Percentiles rank a stretch among this genome's conserved stretches.
phyloP scores from a whole-genome alignment of 495 filamentous ascomycete genomes.

The Podospora australis region DNA sequence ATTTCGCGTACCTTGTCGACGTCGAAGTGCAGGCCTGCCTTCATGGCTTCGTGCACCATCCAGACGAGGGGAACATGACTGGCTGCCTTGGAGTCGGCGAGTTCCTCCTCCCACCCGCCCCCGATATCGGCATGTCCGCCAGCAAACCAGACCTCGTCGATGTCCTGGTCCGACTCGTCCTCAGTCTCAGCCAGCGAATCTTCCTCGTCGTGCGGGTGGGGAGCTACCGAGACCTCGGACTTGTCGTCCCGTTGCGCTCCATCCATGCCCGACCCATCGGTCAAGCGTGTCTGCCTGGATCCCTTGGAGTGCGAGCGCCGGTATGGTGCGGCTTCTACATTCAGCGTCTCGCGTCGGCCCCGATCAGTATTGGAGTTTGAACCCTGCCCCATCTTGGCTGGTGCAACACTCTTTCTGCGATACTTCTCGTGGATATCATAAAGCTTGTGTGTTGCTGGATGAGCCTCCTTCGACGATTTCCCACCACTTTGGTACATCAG shows the following conservation, averaged over 20 bases:
- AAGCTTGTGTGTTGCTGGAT: constrained; percentile 31
- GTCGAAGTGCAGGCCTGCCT: constrained; percentile 68
- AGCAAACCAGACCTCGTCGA: constrained; percentile 80
- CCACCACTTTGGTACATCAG: constrained; percentile 55
- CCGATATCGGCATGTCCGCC: constrained; percentile 80
- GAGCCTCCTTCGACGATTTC: constrained; percentile 27
- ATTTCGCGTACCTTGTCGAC: constrained; percentile 58
- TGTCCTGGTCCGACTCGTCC: constrained; percentile 60
- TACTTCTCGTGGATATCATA: constrained; percentile 38
- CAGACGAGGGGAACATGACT: constrained; percentile 74
- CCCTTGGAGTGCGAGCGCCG: constrained; percentile 34
- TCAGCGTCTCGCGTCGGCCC: constrained; percentile 12
- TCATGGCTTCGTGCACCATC: constrained; percentile 77
- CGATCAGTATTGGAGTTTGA: constrained; percentile 3
- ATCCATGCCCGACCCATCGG: constrained; percentile 9
- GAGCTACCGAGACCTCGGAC: constrained; percentile 20
- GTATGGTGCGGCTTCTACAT: constrained; percentile 14
- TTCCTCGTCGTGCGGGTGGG: constrained; percentile 24
- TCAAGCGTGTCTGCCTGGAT: constrained; percentile 6
- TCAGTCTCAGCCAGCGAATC: constrained; percentile 39
- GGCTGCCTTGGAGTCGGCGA: constrained; percentile 50
- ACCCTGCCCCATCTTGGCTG: background rate
- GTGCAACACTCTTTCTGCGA: constrained; percentile 11
- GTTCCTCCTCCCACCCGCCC: constrained; percentile 74
- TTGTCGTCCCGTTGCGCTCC: constrained; percentile 20